Base-by-base conservation (phyloP, 257 asterid species). In the Solanum pennellii region DNA sequence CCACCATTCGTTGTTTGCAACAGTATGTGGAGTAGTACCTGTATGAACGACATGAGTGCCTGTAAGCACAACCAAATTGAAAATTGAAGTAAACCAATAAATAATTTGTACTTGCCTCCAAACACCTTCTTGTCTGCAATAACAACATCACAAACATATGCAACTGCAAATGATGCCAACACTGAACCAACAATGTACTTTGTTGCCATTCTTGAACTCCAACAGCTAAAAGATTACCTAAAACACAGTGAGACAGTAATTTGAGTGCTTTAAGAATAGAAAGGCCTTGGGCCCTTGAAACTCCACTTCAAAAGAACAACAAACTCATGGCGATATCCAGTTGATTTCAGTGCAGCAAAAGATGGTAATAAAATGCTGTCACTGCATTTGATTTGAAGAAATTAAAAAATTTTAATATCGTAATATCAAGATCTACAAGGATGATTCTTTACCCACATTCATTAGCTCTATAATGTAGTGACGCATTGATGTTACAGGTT, bases 11-110 rank as follows among this genome's bases (percentile, higher is more conserved):
- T 92, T 93, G 85, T 35, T 86, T 49, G 94, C 56, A 84, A 96
- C 92, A 15, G 98, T 95, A 31, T 9, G 60, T 15, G 98, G 98
- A 72, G 96, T 96, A 23, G 94, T 87, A 60, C 98, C 98, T 96
- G 86, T 82, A 87, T 59, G 52, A 45, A 86, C 29, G 74, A 75
- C 42, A 5, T 1, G 11, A 16, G 25, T 80, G 44, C 10, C 10
- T 45, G 68, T 80, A 27, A 47, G 68, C 68, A 47, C 18, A 47
- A 27, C 42, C 27, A 45, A 45, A 45, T 27, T 27, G 29, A 86
- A 23, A 86, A 49, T 21, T 47, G 15, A 86, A 49, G 83, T 21
- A 71, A 72, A 12, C 3, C 7, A 0, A 11, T 35, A 59, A 44
- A 56, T 85, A 25, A 13, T 25, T 20, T 25, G 83, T 29, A 72